These are phyloP conservation scores for Blakeslea trispora DNA, from an alignment of 371 early-diverging fungal species.

Conservation along the genomic window DNA sequence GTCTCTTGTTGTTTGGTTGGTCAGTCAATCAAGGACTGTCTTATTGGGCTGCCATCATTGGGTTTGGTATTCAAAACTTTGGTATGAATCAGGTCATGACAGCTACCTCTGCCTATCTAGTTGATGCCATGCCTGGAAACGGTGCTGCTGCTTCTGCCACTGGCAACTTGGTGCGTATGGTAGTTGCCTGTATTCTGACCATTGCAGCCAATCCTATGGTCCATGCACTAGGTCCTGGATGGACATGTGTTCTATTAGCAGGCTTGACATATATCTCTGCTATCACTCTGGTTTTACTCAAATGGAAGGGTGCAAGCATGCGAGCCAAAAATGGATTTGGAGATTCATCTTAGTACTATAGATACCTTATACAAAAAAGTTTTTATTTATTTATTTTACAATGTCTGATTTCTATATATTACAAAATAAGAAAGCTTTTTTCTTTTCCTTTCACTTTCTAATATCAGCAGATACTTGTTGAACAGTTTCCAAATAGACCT, in stretches of 20 bases:
- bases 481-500: constrained; percentile 71
- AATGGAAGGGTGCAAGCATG: constrained; percentile 17
- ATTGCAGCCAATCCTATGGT: constrained; percentile 33
- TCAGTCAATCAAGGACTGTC: constrained; percentile 28
- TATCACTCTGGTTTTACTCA: constrained; percentile 16
- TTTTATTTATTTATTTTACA: no score
- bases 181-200: constrained; percentile 45
- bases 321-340: constrained; percentile 19
- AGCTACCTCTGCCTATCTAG: constrained; percentile 43
- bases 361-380: no score
- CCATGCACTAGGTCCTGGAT: constrained; percentile 27
- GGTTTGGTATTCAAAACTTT: constrained; percentile 48
- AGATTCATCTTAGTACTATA: background rate
- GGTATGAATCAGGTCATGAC: constrained; percentile 48
- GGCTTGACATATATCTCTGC: constrained; percentile 15
- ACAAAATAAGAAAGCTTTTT: constrained; percentile 6
- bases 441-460: constrained; percentile 24
- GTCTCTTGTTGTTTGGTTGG: constrained; percentile 50
- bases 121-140: constrained; percentile 45
- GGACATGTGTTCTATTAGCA: constrained; percentile 21
- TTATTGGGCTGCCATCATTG: constrained; percentile 41
- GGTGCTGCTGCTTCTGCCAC: constrained; percentile 50
- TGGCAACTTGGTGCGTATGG: constrained; percentile 46
- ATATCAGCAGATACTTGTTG: constrained; percentile 56
- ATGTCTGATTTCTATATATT: constrained; percentile 3